phyloP scores from a whole-genome alignment of 2,329 filamentous ascomycete species.

The Ophiocordyceps camponoti-floridani region DNA sequence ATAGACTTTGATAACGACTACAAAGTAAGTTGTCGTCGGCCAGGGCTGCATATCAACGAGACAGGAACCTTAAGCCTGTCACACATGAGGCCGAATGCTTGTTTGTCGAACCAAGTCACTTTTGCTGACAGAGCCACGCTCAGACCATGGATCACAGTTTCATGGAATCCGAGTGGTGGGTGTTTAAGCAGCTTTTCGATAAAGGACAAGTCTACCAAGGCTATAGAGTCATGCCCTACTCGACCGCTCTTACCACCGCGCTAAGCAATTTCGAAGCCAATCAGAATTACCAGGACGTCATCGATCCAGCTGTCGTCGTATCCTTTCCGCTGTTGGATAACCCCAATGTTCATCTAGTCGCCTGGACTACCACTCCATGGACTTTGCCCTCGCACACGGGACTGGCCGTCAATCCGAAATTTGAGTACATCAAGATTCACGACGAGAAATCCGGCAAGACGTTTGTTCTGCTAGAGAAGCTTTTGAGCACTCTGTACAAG shows the following conservation, averaged over 20 bases:
- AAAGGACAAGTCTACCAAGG: slow-evolving; percentile 82
- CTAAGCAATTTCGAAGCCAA: slow-evolving; percentile 87
- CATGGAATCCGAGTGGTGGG: slow-evolving; percentile 96
- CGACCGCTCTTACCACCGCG: slow-evolving; percentile 73
- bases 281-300: slow-evolving; percentile 87
- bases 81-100: not conserved
- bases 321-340: slow-evolving; percentile 71
- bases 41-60: not conserved
- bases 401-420: slow-evolving; percentile 62
- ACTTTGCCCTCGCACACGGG: slow-evolving; percentile 68
- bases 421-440: slow-evolving; percentile 73
- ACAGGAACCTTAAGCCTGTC: too few relatives aligned
- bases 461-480: slow-evolving; percentile 69
- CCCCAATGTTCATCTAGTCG: slow-evolving; percentile 56
- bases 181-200: slow-evolving; percentile 83
- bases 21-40: slow-evolving; percentile 37
- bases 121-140: not conserved
- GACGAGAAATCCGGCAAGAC: slow-evolving; percentile 71
- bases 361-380: slow-evolving; percentile 83
- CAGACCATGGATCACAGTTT: slow-evolving; percentile 86
- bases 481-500: slow-evolving; percentile 74
- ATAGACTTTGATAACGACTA: slow-evolving; percentile 97
- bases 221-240: slow-evolving; percentile 88
- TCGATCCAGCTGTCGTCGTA: slow-evolving; percentile 78
- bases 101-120: not conserved